Base-by-base conservation (phyloP, 345 rosid species). In the Brassica carinata region DNA sequence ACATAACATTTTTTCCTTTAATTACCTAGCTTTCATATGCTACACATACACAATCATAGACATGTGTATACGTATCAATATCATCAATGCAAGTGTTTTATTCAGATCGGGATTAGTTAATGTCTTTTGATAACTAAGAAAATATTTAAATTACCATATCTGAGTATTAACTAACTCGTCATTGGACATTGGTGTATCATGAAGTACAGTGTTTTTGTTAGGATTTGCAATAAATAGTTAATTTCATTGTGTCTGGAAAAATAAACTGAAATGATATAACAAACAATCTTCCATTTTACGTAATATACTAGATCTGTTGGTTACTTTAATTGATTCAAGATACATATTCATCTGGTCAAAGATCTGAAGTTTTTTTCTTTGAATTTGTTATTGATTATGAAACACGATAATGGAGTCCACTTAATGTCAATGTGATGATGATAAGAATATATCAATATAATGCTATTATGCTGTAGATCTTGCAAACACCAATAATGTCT, bases 401-500 rank as follows among this genome's bases (percentile, higher is more conserved):
- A 36, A 59, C 51, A 58, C 55, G 69, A 72, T 76, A 76, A 72
- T 81, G 81, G 74, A 81, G 81, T 77, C 70, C 74, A 76, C 73
- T 72, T 72, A 76, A 48, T 76, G 71, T 77, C 74, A 72, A 77
- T 15, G 45, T 72, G 36, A 82, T 67, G 75, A 77, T 82, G 23
- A 55, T 72, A 61, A 72, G 34, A 75, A 64, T 74, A 34, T 61
- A 66, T 76, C 70, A 69, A 76, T 71, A 67, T 66, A 71, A 58
- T 77, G 64, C 2, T 59, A 43, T 69, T 69, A 76, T 76, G 77
- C 57, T 58, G 55, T 77, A 83, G 90, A 84, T 88, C 88, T 87
- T 83, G 80, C 72, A 74, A 80, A 38, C 51, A 76, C 77, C 83
- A 77, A 69, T 48, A 73, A 75, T 71, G 81, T 72, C 84, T 67